phyloP scores from a whole-genome alignment of 2,329 filamentous ascomycete species.

The Pestalotiopsis sp. region DNA sequence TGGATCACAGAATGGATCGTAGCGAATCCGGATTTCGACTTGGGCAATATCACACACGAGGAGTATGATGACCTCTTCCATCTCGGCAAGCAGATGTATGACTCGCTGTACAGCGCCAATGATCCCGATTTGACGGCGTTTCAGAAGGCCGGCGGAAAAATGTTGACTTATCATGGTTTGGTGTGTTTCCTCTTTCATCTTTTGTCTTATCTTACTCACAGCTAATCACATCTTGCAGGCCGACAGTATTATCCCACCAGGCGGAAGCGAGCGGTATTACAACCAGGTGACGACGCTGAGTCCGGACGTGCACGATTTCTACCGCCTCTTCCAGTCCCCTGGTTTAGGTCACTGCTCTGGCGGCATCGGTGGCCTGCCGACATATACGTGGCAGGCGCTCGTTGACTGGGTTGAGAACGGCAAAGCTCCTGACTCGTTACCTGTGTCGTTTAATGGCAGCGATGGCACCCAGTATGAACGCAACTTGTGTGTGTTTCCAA shows the following conservation, averaged over 20 bases:
- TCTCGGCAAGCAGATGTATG: background rate
- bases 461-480: background rate
- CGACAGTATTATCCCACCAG: background rate
- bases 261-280: conserved; percentile 4
- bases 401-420: conserved; percentile 8
- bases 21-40: background rate
- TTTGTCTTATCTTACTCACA: background rate
- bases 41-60: background rate
- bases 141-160: background rate
- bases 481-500: background rate
- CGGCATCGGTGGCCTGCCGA: background rate
- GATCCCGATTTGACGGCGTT: conserved; percentile 2
- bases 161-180: conserved; percentile 1
- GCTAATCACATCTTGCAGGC: background rate
- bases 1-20: background rate
- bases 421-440: background rate
- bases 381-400: background rate
- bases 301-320: conserved; percentile 6
- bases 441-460: background rate
- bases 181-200: background rate
- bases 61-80: background rate
- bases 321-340: background rate
- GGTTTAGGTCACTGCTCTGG: background rate
- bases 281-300: background rate
- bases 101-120: background rate